These are phyloP conservation scores for Cladobotryum mycophilum DNA, from an alignment of 2,329 filamentous ascomycete genomes.

Conservation along the genomic window DNA sequence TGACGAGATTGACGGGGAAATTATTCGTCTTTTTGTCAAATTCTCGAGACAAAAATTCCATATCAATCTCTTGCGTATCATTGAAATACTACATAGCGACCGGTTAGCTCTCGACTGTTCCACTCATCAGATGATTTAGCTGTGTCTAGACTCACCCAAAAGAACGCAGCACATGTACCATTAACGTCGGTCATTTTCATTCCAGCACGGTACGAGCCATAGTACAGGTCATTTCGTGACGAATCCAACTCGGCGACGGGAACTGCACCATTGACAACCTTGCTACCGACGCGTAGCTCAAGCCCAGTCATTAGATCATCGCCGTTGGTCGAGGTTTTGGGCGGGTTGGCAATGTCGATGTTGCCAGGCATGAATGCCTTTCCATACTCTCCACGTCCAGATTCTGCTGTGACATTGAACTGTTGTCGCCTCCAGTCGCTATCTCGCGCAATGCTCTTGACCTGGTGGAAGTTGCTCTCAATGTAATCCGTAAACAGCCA, in stretches of 20 bases:
- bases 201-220: conserved; percentile 61
- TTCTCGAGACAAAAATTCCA: conserved; percentile 68
- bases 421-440: conserved; percentile 60
- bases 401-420: conserved; percentile 57
- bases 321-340: conserved; percentile 39
- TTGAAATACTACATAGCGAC: conserved; percentile 57
- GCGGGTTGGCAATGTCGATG: conserved; percentile 30
- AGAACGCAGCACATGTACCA: conserved; percentile 73
- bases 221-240: conserved; percentile 54
- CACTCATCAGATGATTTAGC: too few species aligned
- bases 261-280: conserved; percentile 45
- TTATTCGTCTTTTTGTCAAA: conserved; percentile 45
- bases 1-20: conserved; percentile 65
- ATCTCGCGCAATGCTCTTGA: conserved; percentile 41
- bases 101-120: neutral
- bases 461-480: conserved; percentile 64
- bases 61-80: conserved; percentile 73
- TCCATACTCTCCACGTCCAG: conserved; percentile 57
- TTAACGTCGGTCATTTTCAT: conserved; percentile 56
- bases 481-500: conserved; percentile 61
- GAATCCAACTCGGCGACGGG: conserved; percentile 59
- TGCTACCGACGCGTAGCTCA: conserved; percentile 47
- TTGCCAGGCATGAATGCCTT: conserved; percentile 56
- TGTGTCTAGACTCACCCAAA: conserved; percentile 52
- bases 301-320: conserved; percentile 43